Evolutionary conservation across 441 rosid genomes (phyloP).

Genomic region (Breynia disticha): DNA sequence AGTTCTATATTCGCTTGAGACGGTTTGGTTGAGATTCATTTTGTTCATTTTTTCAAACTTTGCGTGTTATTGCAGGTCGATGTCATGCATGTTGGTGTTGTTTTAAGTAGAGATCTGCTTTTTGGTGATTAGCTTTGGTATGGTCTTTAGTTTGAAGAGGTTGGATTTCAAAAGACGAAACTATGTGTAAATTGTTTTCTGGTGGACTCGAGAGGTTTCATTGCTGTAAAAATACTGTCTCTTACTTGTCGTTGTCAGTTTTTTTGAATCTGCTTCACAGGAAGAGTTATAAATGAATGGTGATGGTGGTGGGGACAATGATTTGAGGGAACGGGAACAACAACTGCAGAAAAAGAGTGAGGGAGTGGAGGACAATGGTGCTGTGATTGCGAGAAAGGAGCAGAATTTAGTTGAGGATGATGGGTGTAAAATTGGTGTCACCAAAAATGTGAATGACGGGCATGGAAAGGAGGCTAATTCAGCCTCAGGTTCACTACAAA

Average conservation of each 20-base stretch:
- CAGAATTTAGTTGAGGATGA: conserved; percentile 22
- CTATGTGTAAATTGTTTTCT: no score
- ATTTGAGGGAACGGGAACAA: conserved; percentile 14
- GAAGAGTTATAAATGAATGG: conserved; percentile 24
- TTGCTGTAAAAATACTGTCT: conserved; percentile 13
- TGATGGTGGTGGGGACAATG: conserved; percentile 19
- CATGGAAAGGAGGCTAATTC: conserved; percentile 24
- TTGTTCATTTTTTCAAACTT: neutral
- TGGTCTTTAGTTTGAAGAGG: conserved; percentile 12
- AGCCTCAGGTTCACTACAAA: conserved; percentile 22
- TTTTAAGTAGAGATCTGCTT: conserved; percentile 5
- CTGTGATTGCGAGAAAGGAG: conserved; percentile 13
- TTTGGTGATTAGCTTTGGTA: neutral
- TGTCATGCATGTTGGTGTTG: neutral
- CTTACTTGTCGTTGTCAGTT: conserved; percentile 20
- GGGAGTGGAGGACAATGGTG: conserved; percentile 1
- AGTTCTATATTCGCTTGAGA: conserved; percentile 4
- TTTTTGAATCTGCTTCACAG: conserved; percentile 29
- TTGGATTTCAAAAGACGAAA: conserved; percentile 9
- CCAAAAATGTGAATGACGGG: conserved; percentile 30
- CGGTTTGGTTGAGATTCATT: conserved; percentile 14
- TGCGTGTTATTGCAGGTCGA: conserved; percentile 3
- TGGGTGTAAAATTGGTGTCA: conserved; percentile 17
- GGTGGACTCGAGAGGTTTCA: conserved; percentile 13
- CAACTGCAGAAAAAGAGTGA: conserved; percentile 13